Base-by-base conservation (phyloP, 768 basidiomycete species). In the Bullera alba region DNA sequence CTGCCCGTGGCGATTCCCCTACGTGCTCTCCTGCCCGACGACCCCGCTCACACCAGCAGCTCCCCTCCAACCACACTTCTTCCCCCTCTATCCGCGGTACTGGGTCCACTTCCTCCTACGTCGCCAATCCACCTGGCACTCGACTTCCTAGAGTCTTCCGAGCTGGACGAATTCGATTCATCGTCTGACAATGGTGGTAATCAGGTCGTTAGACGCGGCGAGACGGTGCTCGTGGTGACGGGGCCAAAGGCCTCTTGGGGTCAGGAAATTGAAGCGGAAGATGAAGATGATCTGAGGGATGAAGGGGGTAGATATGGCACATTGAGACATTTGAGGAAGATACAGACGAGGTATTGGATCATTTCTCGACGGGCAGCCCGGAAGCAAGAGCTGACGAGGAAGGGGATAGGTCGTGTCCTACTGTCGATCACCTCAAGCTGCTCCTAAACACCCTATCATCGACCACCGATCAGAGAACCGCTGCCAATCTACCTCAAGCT, bases 331-430 rank as follows among this genome's bases (percentile, higher is more conserved):
- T 42, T 67, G 17, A 57, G 50, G 27, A 44, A 61, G 43, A 38
- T 67, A 4, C 56, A 67, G 46, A 56, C 63, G n/a, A 29, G 65
- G 65, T 63, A 41, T 19, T 54, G 50, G 5, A 28, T 3, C 16
- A 32, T 15, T n/a, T n/a, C n/a, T n/a, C n/a, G n/a, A n/a, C n/a
- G n/a, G n/a, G n/a, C n/a, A n/a, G n/a, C n/a, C n/a, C n/a, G n/a
- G n/a, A n/a, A n/a, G n/a, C n/a, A n/a, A n/a, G n/a, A n/a, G n/a
- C n/a, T n/a, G n/a, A n/a, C n/a, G n/a, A n/a, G n/a, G n/a, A n/a
- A n/a, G n/a, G n/a, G n/a, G n/a, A n/a, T 22, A 63, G 64, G 29
- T 63, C 55, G 32, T 67, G 65, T 30, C 59, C 65, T 14, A 52
- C 61, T 3, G 47, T 56, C 4, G 25, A 46, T 25, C 65, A 67